Conservation (phyloP, 805 yeast genomes). For the Metschnikowia colocasiae region DNA sequence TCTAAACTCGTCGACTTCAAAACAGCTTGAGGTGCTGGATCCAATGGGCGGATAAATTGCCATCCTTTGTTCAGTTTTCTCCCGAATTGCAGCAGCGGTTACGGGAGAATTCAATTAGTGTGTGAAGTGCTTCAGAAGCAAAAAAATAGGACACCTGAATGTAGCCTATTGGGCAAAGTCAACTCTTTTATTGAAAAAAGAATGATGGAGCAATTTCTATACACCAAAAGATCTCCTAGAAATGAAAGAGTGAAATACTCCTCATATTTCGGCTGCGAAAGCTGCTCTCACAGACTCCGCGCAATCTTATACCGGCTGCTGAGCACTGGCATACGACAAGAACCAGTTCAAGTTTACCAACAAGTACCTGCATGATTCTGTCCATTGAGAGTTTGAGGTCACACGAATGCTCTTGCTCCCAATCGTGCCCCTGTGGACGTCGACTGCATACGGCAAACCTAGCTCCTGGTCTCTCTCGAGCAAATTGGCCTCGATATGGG, state of each 20-base stretch:
- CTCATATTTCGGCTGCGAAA: slow-evolving; percentile 1
- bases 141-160: not conserved
- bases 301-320: slow-evolving; percentile 8
- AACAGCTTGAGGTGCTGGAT: not conserved
- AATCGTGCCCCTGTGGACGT: slow-evolving; percentile 53
- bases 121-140: not conserved
- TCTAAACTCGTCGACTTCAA: not conserved
- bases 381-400: slow-evolving; percentile 79
- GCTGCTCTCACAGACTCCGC: not conserved
- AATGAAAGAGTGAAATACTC: not conserved
- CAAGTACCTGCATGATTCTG: slow-evolving; percentile 79
- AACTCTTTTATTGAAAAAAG: not conserved
- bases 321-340: slow-evolving; percentile 61
- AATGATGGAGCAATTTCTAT: not conserved
- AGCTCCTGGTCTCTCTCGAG: slow-evolving; percentile 48
- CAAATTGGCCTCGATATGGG: slow-evolving; percentile 46
- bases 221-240: not conserved
- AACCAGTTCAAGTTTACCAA: slow-evolving; percentile 81
- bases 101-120: not conserved
- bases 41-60: not conserved
- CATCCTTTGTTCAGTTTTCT: not conserved
- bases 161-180: not conserved
- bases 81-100: not conserved
- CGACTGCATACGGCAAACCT: slow-evolving; percentile 72
- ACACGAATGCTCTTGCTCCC: slow-evolving; percentile 76